These are phyloP conservation scores for Bassia scoparia DNA, from an alignment of 148 eudicot species.

Conservation along the genomic window DNA sequence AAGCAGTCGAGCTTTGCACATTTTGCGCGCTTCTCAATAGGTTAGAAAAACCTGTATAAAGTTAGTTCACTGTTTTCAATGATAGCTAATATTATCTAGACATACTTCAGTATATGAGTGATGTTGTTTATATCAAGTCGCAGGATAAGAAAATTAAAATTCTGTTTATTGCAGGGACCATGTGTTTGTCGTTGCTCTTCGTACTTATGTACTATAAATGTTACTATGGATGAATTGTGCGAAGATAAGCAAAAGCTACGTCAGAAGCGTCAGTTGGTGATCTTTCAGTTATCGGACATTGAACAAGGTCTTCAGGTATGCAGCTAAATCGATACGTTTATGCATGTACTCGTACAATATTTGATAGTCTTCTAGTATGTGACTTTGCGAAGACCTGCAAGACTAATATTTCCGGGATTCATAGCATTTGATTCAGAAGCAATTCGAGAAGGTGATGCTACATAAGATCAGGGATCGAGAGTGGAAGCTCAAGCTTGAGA, in stretches of 20 bases:
- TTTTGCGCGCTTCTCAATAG: conserved; percentile 67
- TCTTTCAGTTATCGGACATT: conserved; percentile 50
- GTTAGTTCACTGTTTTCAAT: not conserved
- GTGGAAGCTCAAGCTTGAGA: conserved; percentile 56
- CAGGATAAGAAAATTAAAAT: too few relatives aligned
- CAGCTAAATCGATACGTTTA: too few relatives aligned
- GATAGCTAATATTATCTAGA: not conserved
- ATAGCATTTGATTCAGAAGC: conserved; percentile 52
- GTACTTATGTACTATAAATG: conserved; percentile 61
- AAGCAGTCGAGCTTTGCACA: conserved; percentile 79
- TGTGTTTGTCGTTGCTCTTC: conserved; percentile 65
- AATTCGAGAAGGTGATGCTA: conserved; percentile 57
- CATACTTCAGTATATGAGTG: too few relatives aligned
- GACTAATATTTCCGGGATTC: too few relatives aligned
- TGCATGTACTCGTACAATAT: too few relatives aligned
- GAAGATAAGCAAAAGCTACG: conserved; percentile 52
- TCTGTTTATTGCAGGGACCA: conserved; percentile 68
- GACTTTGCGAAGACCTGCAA: too few relatives aligned
- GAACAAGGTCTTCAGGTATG: conserved; percentile 79
- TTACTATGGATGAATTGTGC: conserved; percentile 62
- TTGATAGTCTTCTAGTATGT: too few relatives aligned
- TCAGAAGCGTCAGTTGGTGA: conserved; percentile 53
- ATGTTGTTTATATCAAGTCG: too few relatives aligned
- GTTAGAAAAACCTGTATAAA: conserved; percentile 22
- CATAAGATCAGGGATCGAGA: conserved; percentile 45